A percentile compares a stretch with the other conserved stretches of the same genome.
These are phyloP conservation scores for Triticum monococcum DNA, from an alignment of 176 grass and related monocot genomes.

Conservation along the genomic window DNA sequence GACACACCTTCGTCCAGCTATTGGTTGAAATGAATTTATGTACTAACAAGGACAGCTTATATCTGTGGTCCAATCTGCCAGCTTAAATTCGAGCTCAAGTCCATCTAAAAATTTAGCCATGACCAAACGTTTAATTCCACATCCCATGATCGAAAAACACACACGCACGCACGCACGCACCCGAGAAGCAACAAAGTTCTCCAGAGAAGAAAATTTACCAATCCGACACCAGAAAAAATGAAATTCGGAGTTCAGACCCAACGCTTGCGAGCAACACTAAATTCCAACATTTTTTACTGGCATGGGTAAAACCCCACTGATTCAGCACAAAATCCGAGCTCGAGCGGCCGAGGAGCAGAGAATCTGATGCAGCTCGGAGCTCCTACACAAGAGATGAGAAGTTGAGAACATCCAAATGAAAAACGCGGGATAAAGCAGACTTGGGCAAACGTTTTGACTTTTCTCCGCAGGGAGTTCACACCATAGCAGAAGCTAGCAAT, in stretches of 20 bases:
- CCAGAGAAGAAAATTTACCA: neutral
- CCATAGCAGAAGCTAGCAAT: neutral
- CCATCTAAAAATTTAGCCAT: neutral
- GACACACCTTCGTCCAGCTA: neutral
- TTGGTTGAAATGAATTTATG: constrained; percentile 24
- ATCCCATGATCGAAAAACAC: neutral
- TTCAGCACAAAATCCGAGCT: neutral
- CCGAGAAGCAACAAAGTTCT: neutral
- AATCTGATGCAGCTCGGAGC: neutral
- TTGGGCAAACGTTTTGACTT: neutral
- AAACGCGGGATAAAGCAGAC: neutral
- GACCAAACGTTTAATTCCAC: neutral
- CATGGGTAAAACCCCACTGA: neutral
- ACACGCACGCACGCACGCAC: neutral
- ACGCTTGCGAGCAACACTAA: neutral
- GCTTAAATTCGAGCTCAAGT: constrained; percentile 2
- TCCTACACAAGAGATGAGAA: neutral
- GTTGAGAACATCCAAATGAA: neutral
- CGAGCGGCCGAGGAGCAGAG: neutral
- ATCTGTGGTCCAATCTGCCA: neutral
- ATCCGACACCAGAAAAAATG: neutral
- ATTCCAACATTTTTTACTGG: neutral
- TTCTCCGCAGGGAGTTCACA: neutral
- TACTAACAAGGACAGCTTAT: neutral
- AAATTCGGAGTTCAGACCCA: neutral